Conservation (phyloP, 148 eudicot genomes). For the Rhododendron kiyosumense region DNA sequence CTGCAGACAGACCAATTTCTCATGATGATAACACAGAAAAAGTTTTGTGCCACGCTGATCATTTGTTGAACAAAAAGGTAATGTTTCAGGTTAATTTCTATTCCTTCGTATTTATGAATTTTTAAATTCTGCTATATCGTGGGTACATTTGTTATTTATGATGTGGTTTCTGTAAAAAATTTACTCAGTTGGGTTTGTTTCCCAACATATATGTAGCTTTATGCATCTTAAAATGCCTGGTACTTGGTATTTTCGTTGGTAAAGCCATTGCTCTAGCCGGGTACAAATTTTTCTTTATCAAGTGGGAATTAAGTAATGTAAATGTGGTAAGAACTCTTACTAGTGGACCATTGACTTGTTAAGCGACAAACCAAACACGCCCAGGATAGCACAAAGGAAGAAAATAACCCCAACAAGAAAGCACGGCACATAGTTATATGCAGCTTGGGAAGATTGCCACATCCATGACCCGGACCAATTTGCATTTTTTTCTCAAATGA, state of each 20-base stretch:
- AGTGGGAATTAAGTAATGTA: background rate
- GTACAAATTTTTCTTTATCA: background rate
- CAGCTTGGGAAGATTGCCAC: background rate
- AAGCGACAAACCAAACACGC: background rate
- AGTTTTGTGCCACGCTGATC: slow-evolving; percentile 2
- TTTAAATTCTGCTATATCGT: background rate
- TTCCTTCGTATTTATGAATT: background rate
- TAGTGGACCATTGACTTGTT: background rate
- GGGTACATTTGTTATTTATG: background rate
- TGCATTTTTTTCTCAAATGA: background rate
- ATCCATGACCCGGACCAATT: background rate
- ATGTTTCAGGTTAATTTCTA: slow-evolving; percentile 22
- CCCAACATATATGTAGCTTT: background rate
- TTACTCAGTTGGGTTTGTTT: background rate
- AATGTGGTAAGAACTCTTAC: background rate
- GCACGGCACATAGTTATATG: background rate
- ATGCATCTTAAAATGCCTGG: background rate
- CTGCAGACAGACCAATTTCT: slow-evolving; percentile 43
- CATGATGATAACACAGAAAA: slow-evolving; percentile 22
- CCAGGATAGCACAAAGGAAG: background rate
- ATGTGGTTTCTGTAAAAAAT: background rate
- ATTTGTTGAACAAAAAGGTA: slow-evolving; percentile 5
- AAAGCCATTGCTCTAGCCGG: background rate
- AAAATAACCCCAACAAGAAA: background rate
- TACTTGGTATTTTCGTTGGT: background rate